Percentiles rank a stretch among this genome's conserved stretches.
Conservation (phyloP, 306 rosid species). For the Sicyos baderoa region DNA sequence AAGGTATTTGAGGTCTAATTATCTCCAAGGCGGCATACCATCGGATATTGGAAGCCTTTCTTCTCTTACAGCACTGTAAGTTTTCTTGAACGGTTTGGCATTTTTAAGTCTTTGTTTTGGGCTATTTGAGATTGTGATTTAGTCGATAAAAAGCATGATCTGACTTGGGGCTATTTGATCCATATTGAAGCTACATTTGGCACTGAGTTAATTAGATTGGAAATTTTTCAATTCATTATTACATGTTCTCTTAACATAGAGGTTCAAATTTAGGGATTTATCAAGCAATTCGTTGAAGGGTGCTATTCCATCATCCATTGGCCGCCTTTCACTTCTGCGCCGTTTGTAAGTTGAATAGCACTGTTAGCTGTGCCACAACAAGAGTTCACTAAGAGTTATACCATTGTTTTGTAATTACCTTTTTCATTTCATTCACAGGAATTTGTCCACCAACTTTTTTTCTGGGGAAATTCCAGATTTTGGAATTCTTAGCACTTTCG, state of each 20-base stretch:
- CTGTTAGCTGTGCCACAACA: background rate
- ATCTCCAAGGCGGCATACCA: conserved; percentile 89
- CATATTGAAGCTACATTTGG: background rate
- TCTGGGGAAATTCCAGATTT: conserved; percentile 88
- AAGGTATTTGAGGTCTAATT: conserved; percentile 91
- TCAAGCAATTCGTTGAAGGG: conserved; percentile 84
- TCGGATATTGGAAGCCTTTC: conserved; percentile 79
- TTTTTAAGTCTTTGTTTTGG: too few relatives aligned
- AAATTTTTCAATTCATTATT: background rate
- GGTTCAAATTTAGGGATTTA: conserved; percentile 50
- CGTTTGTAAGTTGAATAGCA: conserved; percentile 49
- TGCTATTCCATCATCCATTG: conserved; percentile 86
- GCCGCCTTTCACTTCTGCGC: conserved; percentile 60
- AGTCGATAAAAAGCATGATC: too few relatives aligned
- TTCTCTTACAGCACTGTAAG: conserved; percentile 71
- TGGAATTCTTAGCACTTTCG: conserved; percentile 81
- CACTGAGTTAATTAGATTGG: background rate
- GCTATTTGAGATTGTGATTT: too few relatives aligned
- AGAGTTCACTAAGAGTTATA: background rate
- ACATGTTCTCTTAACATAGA: conserved; percentile 9
- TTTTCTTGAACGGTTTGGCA: background rate
- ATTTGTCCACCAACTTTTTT: conserved; percentile 82
- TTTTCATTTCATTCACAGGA: conserved; percentile 45
- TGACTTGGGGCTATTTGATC: too few relatives aligned
- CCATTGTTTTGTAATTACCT: too few relatives aligned